Percentiles rank a stretch among this genome's conserved stretches.
Conservation (phyloP, 108 stramenopile genomes). For the Cyclotella baltica region DNA sequence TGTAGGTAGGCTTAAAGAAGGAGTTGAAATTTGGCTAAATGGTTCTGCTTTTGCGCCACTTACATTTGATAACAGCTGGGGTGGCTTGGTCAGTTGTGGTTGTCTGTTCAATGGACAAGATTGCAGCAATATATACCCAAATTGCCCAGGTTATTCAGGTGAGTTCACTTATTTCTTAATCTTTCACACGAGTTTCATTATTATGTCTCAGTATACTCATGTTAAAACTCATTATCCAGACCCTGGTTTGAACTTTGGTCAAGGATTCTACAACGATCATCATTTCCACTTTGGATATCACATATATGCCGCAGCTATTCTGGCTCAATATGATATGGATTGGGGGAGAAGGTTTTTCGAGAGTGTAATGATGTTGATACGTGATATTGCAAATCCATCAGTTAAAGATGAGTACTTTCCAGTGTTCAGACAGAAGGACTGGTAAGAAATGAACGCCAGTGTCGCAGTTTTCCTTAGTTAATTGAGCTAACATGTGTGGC, state of each 20-base stretch:
- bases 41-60: constrained; percentile 85
- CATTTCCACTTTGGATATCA: constrained; percentile 95
- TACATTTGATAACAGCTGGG: constrained; percentile 90
- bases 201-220: background rate
- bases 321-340: constrained; percentile 79
- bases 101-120: constrained; percentile 74
- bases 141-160: constrained; percentile 81
- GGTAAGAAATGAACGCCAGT: constrained; percentile 46
- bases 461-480: background rate
- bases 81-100: constrained; percentile 92
- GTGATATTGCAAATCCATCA: constrained; percentile 93
- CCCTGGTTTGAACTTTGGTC: constrained; percentile 91
- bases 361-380: constrained; percentile 79
- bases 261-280: constrained; percentile 95
- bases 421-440: constrained; percentile 86
- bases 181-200: background rate
- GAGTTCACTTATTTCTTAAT: background rate
- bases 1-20: constrained; percentile 57
- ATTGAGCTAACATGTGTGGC: background rate
- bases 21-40: constrained; percentile 92
- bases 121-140: constrained; percentile 80
- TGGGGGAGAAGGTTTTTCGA: constrained; percentile 90
- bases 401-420: constrained; percentile 85
- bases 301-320: constrained; percentile 92
- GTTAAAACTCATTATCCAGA: constrained; percentile 25